These are phyloP conservation scores for Ricinus communis DNA, from an alignment of 345 rosid genomes.

Conservation along the genomic window DNA sequence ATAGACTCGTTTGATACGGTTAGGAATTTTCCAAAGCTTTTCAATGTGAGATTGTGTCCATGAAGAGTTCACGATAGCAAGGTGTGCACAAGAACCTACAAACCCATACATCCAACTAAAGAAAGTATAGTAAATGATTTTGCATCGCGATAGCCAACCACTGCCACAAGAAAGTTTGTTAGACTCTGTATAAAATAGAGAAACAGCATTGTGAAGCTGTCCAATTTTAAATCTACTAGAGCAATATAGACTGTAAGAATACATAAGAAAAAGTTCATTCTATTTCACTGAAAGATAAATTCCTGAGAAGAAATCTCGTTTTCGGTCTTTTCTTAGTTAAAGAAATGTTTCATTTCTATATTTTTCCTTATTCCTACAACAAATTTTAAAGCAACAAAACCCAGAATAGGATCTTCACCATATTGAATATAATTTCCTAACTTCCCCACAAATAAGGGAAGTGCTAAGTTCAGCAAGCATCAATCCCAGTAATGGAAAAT, in stretches of 20 bases:
- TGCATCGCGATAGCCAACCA: constrained; percentile 71
- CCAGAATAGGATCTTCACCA: background rate
- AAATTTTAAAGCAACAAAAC: background rate
- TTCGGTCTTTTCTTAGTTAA: background rate
- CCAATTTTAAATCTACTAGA: background rate
- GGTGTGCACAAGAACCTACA: constrained; percentile 81
- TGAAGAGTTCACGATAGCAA: constrained; percentile 94
- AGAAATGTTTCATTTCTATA: background rate
- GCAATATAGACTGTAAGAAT: background rate
- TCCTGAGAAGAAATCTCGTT: background rate
- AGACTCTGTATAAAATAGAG: constrained; percentile 1
- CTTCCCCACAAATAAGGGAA: background rate
- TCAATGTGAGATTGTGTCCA: constrained; percentile 89
- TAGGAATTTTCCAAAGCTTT: constrained; percentile 75
- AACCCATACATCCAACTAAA: constrained; percentile 88
- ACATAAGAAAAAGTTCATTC: background rate
- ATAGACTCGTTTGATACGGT: constrained; percentile 67
- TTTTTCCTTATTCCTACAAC: background rate
- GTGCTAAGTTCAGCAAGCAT: background rate
- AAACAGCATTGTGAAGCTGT: background rate
- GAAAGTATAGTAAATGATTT: constrained; percentile 63
- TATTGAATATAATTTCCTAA: background rate
- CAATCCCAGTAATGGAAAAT: constrained; percentile 5
- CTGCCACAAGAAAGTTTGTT: constrained; percentile 41
- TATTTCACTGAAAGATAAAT: background rate